Conservation (phyloP, 306 rosid genomes). For the Geum urbanum region DNA sequence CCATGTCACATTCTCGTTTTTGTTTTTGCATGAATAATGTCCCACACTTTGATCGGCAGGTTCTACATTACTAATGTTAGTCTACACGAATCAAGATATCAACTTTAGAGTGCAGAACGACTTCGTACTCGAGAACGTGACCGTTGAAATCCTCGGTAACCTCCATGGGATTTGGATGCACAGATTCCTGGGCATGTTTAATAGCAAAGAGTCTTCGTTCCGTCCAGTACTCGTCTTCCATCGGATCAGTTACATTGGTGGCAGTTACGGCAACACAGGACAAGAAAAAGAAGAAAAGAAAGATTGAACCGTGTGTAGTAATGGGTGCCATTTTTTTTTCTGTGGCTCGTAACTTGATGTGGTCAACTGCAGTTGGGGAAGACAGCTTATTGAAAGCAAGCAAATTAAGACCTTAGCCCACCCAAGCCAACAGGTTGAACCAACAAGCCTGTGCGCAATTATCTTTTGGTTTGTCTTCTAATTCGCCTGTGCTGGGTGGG, state of each 20-base stretch:
- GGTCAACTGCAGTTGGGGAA: neutral
- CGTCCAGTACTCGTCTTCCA: constrained; percentile 52
- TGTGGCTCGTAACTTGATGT: neutral
- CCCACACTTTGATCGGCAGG: too few relatives aligned
- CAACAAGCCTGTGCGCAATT: neutral
- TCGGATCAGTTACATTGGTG: constrained; percentile 14
- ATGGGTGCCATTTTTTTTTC: neutral
- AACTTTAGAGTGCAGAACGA: neutral
- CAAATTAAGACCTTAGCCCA: neutral
- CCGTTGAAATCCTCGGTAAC: constrained; percentile 36
- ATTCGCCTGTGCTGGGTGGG: neutral
- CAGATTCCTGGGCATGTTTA: constrained; percentile 23
- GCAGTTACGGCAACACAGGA: constrained; percentile 24
- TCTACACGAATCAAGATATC: neutral
- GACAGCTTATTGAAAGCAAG: neutral
- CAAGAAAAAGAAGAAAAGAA: constrained; percentile 23
- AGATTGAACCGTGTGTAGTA: neutral
- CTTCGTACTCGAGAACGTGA: constrained; percentile 39
- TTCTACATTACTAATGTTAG: too few relatives aligned
- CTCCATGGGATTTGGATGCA: constrained; percentile 31
- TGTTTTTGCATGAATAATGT: too few relatives aligned
- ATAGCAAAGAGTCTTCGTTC: constrained; percentile 33
- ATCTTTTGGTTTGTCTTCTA: too few relatives aligned
- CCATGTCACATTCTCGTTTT: too few relatives aligned
- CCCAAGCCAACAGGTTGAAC: constrained; percentile 9